These are phyloP conservation scores for Penstemon eatonii DNA, from an alignment of 257 asterid genomes.

Conservation along the genomic window DNA sequence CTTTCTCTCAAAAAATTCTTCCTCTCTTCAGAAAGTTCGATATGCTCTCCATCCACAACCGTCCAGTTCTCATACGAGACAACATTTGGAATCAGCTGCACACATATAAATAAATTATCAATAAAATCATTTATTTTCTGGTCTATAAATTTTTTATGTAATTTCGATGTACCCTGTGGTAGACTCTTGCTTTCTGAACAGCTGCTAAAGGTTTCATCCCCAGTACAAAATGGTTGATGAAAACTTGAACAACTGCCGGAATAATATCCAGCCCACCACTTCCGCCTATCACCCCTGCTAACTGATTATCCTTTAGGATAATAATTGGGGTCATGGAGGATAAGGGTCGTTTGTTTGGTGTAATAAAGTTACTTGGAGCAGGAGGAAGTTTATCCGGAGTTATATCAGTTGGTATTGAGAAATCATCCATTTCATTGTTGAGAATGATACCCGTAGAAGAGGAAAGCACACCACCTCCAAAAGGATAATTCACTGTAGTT, in stretches of 20 bases:
- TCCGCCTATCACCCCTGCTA: conserved; percentile 87
- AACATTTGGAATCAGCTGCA: conserved; percentile 78
- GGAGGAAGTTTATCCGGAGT: conserved; percentile 73
- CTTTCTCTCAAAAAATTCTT: conserved; percentile 62
- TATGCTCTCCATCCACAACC: conserved; percentile 72
- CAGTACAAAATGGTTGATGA: conserved; percentile 78
- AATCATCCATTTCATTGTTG: conserved; percentile 94
- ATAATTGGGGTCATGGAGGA: conserved; percentile 89
- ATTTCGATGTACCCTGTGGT: conserved; percentile 57
- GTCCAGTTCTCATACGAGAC: conserved; percentile 88
- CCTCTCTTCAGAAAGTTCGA: conserved; percentile 52
- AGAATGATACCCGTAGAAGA: conserved; percentile 84
- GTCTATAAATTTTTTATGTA: background rate
- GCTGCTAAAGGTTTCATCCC: conserved; percentile 81
- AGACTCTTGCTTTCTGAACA: conserved; percentile 74
- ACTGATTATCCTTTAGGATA: conserved; percentile 80
- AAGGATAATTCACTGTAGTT: conserved; percentile 63
- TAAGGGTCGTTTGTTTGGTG: conserved; percentile 81
- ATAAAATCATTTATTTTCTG: background rate
- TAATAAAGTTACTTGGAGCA: conserved; percentile 79
- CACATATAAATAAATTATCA: background rate
- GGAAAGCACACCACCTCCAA: conserved; percentile 81
- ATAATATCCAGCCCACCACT: conserved; percentile 83
- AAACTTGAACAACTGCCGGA: conserved; percentile 80
- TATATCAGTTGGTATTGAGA: conserved; percentile 67